A percentile compares a stretch with the other conserved stretches of the same genome.
Conservation (phyloP, 2,329 filamentous ascomycete species). For the Colletotrichum acutatum region DNA sequence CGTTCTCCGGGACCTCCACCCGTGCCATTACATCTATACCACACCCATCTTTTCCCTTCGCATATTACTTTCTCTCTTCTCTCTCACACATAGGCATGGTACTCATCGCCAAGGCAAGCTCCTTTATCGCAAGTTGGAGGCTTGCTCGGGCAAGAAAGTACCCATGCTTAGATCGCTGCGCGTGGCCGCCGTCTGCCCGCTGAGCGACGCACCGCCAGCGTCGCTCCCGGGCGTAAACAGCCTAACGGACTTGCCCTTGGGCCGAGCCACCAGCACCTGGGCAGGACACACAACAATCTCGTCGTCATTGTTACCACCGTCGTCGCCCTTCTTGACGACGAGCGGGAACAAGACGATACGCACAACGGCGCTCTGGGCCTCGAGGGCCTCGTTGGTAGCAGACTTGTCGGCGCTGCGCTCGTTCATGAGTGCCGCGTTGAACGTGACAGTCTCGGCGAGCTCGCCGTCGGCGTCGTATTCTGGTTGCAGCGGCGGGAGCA, state of each 20-base stretch:
- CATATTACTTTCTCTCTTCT: neutral
- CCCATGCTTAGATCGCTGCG: conserved; percentile 51
- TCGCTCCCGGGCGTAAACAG: conserved; percentile 63
- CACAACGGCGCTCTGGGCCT: conserved; percentile 80
- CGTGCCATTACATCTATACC: neutral
- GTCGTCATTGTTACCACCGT: conserved; percentile 86
- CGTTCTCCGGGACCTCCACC: neutral
- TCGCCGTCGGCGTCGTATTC: conserved; percentile 96
- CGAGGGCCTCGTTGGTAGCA: conserved; percentile 79
- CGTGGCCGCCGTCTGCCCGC: conserved; percentile 45
- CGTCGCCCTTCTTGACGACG: conserved; percentile 95
- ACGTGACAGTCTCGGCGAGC: conserved; percentile 85
- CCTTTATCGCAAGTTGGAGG: conserved; percentile 37
- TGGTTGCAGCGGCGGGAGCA: conserved; percentile 93
- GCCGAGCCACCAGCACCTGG: conserved; percentile 83
- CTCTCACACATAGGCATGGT: neutral
- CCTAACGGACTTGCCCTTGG: conserved; percentile 50
- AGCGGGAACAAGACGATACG: conserved; percentile 95
- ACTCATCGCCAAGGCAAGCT: neutral
- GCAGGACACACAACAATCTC: conserved; percentile 96
- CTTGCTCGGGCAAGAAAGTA: conserved; percentile 36
- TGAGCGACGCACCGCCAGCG: conserved; percentile 57
- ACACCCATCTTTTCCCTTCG: neutral
- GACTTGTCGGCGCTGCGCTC: conserved; percentile 78
- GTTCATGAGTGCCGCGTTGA: conserved; percentile 95